These are phyloP conservation scores for Solanum ossicruentum DNA, from an alignment of 257 asterid genomes.

Conservation along the genomic window DNA sequence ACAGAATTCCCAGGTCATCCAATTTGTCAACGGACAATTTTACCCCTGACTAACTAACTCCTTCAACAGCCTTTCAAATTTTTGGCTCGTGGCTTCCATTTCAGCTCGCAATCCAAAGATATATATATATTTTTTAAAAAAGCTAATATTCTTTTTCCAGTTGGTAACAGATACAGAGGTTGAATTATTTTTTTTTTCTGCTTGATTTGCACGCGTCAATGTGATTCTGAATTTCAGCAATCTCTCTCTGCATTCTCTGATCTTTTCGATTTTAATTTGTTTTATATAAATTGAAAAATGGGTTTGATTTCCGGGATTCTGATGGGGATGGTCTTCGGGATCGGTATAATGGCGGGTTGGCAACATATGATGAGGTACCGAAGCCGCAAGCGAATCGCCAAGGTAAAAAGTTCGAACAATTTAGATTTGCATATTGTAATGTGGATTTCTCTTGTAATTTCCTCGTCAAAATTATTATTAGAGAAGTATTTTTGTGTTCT, in stretches of 20 bases:
- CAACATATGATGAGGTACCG: constrained; percentile 5
- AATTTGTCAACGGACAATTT: neutral
- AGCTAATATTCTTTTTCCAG: neutral
- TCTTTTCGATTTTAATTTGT: neutral
- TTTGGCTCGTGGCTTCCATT: neutral
- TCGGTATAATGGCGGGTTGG: constrained; percentile 3
- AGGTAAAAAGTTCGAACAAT: neutral
- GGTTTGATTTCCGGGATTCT: constrained; percentile 9
- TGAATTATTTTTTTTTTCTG: neutral
- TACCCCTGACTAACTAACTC: neutral
- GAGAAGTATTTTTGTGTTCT: neutral
- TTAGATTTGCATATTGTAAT: neutral
- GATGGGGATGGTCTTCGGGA: constrained; percentile 1
- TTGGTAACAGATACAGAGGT: neutral
- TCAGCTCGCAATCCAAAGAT: neutral
- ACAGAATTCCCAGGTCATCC: neutral
- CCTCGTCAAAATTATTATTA: neutral
- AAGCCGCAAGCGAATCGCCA: neutral
- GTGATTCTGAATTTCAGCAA: neutral
- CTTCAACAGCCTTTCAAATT: neutral
- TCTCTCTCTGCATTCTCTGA: neutral
- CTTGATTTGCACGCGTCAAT: neutral
- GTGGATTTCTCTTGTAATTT: neutral
- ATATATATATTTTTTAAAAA: no score
- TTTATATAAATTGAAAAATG: neutral